Conservation (phyloP, 2,329 filamentous ascomycete species). For the Talaromyces sp. region DNA sequence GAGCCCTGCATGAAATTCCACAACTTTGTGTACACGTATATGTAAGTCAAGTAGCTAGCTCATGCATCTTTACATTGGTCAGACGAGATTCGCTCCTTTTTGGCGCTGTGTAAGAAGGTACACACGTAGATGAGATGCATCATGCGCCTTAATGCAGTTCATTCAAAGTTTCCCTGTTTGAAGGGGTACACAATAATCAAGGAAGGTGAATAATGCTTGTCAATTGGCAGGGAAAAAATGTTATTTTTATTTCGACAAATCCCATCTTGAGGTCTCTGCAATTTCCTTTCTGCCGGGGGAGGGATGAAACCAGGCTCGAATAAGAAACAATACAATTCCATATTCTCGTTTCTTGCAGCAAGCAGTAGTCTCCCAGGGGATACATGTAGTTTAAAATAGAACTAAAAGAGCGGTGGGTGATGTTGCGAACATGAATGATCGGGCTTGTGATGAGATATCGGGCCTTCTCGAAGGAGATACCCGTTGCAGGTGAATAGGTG, state of each 20-base stretch:
- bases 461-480: neutral
- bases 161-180: too few species aligned
- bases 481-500: neutral
- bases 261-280: neutral
- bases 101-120: neutral
- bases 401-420: constrained; percentile 12
- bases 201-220: neutral
- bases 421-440: neutral
- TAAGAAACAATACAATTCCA: neutral
- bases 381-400: neutral
- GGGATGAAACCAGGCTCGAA: neutral
- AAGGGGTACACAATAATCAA: neutral
- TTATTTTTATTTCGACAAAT: neutral
- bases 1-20: neutral
- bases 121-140: constrained; percentile 1
- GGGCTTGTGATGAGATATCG: neutral
- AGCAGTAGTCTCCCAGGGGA: neutral
- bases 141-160: constrained; percentile 1
- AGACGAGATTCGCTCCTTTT: neutral
- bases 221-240: neutral
- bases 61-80: neutral
- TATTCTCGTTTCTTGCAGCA: neutral
- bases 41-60: neutral
- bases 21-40: constrained; percentile 3
- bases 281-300: neutral